phyloP scores from a whole-genome alignment of 129 eudicot species.

The Escallonia herrerae region DNA sequence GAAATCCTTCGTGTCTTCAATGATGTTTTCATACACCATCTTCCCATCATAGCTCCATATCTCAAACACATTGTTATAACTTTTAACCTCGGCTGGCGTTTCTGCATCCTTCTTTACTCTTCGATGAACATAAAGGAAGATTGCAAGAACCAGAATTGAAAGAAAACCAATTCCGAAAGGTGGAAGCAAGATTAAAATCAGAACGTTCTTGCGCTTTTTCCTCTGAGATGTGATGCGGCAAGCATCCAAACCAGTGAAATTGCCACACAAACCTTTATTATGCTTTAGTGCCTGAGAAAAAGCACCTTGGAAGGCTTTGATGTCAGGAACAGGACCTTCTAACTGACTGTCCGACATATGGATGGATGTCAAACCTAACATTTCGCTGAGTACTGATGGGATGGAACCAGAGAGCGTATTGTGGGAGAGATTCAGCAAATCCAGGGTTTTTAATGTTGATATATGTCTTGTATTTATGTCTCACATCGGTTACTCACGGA shows the following conservation, averaged over 20 bases:
- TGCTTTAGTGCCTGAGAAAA: constrained; percentile 16
- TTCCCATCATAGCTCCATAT: too few relatives aligned
- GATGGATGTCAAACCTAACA: constrained; percentile 22
- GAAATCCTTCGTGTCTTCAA: too few relatives aligned
- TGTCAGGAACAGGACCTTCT: constrained; percentile 32
- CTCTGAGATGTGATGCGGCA: constrained; percentile 10
- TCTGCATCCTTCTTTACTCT: neutral
- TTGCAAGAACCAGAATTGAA: neutral
- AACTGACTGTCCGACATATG: constrained; percentile 34
- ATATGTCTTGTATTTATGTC: too few relatives aligned
- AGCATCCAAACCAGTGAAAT: constrained; percentile 23
- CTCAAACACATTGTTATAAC: constrained; percentile 5
- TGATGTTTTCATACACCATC: too few relatives aligned
- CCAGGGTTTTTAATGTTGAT: constrained; percentile 14
- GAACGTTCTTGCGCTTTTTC: neutral
- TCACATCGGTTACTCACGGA: too few relatives aligned
- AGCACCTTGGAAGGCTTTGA: constrained; percentile 27
- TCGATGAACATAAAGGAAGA: constrained; percentile 6
- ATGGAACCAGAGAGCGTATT: constrained; percentile 29
- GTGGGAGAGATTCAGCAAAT: constrained; percentile 20
- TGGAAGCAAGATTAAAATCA: constrained; percentile 5
- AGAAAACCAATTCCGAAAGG: constrained; percentile 4
- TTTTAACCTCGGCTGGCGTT: neutral
- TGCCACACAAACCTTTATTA: constrained; percentile 42
- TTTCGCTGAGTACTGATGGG: constrained; percentile 13